Base-by-base conservation (phyloP, 2,329 filamentous ascomycete species). In the Coniochaeta pulveracea region DNA sequence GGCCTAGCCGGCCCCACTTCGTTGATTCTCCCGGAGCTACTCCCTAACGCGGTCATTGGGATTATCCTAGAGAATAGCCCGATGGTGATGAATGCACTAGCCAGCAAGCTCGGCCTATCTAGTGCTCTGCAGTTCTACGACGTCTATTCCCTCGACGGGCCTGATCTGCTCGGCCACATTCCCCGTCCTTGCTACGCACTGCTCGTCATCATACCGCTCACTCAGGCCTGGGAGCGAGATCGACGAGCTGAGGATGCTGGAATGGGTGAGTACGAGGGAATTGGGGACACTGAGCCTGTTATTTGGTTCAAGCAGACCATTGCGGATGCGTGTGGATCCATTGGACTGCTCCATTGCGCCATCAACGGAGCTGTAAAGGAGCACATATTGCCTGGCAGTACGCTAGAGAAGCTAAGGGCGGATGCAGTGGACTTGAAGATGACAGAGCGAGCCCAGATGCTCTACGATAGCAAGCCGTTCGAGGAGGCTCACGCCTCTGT, bases 291-390 rank as follows among this genome's bases (percentile, higher is more conserved):
- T 14, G 28, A 88, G 45, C 72, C 80, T 6, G 74, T 88, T 1
- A 61, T 84, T 12, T 93, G 84, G 84, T 91, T 85, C 60, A 78
- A 78, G 48, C 85, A 93, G 55, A 91, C 82, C 0, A 91, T 93
- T 46, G 72, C 76, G 37, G 80, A 91, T 50, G 81, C 84, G 1
- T 93, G 84, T 50, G 85, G 85, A 1, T 68, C 88, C 15, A 85
- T 86, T 47, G 85, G 76, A 0, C 62, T 91, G 5, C 54, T 93
- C 7, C 85, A 93, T 52, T 72, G 72, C 11, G 68, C 81, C 1
- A 70, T 70, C 32, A 93, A 91, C 51, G 82, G 83, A 2, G 61
- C 63, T 4, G 69, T 76, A 0, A 60, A 68, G 12, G 50, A 56
- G 3, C 63, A 69, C 38, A 66, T 89, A 34, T 43, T 56, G 9